Conservation (phyloP, 2,329 filamentous ascomycete species). For the Arthrobotrys conoides region DNA sequence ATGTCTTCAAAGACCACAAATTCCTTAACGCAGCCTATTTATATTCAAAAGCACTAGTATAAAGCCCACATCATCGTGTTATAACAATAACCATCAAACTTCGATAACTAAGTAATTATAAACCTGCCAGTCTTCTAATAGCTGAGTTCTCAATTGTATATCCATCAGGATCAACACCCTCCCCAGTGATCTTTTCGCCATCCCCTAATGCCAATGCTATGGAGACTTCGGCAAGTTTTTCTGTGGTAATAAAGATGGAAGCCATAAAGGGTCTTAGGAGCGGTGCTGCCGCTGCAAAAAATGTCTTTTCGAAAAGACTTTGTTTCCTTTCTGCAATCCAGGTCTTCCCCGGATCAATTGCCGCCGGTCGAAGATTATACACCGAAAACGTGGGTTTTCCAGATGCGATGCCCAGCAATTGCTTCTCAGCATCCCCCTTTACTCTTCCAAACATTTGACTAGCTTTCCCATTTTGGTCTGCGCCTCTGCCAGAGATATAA, state of each 20-base stretch:
- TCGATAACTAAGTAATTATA: conserved; percentile 5
- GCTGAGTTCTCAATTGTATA: conserved; percentile 48
- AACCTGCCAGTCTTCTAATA: conserved; percentile 22
- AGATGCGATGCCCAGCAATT: conserved; percentile 72
- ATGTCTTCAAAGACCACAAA: too few species aligned
- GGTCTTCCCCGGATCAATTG: conserved; percentile 70
- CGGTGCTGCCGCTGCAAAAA: conserved; percentile 65
- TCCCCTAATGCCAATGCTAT: conserved; percentile 70
- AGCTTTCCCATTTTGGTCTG: conserved; percentile 66
- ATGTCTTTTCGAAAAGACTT: conserved; percentile 64
- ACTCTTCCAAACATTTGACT: conserved; percentile 74
- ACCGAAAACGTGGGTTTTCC: conserved; percentile 70
- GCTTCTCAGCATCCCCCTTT: conserved; percentile 77
- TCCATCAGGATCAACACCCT: conserved; percentile 67
- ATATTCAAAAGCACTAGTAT: neutral
- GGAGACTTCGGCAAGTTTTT: conserved; percentile 69
- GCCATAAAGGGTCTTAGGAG: conserved; percentile 65
- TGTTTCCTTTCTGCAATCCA: conserved; percentile 56
- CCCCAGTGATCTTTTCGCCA: conserved; percentile 67
- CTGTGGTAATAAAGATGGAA: conserved; percentile 68
- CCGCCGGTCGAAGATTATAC: conserved; percentile 74
- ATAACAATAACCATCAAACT: neutral
- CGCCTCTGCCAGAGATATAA: conserved; percentile 76
- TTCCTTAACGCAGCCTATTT: too few species aligned
- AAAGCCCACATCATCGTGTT: neutral